Conservation (phyloP, 805 yeast species). For the Lipomyces anomalus region DNA sequence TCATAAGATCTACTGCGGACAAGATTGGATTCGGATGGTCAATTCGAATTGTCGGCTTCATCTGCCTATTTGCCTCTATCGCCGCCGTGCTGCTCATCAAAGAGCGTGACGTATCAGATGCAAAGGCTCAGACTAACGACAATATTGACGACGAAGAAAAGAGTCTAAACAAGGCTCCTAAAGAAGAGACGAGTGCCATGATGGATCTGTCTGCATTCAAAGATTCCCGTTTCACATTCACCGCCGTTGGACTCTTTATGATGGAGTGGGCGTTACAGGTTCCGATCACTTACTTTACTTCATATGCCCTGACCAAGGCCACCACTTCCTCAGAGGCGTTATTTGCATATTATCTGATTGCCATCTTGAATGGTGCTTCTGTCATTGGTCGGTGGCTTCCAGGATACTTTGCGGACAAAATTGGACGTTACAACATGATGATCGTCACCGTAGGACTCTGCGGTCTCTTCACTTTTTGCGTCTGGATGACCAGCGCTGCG, state of each 20-base stretch:
- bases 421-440: constrained; percentile 43
- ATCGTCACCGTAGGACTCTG: constrained; percentile 29
- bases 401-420: constrained; percentile 41
- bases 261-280: constrained; percentile 31
- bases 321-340: constrained; percentile 22
- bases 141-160: constrained; percentile 26
- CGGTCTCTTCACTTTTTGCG: constrained; percentile 15
- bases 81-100: constrained; percentile 35
- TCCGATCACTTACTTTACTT: constrained; percentile 32
- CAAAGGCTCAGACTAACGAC: constrained; percentile 28
- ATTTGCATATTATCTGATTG: constrained; percentile 28
- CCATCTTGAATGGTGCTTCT: constrained; percentile 34
- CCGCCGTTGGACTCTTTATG: constrained; percentile 27
- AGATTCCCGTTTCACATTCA: constrained; percentile 28
- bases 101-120: constrained; percentile 34
- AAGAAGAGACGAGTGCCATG: constrained; percentile 15
- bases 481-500: constrained; percentile 40
- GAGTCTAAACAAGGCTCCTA: constrained; percentile 10
- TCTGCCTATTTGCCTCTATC: constrained; percentile 30
- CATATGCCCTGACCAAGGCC: constrained; percentile 28
- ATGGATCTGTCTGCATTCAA: constrained; percentile 26
- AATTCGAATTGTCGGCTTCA: constrained; percentile 44
- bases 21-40: constrained; percentile 58
- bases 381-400: constrained; percentile 46
- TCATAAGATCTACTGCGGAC: constrained; percentile 43